Evolutionary conservation across 495 filamentous ascomycete species (phyloP), one percentile per base, ranked within the genome.

Genomic region (Trichoderma erinaceum): DNA sequence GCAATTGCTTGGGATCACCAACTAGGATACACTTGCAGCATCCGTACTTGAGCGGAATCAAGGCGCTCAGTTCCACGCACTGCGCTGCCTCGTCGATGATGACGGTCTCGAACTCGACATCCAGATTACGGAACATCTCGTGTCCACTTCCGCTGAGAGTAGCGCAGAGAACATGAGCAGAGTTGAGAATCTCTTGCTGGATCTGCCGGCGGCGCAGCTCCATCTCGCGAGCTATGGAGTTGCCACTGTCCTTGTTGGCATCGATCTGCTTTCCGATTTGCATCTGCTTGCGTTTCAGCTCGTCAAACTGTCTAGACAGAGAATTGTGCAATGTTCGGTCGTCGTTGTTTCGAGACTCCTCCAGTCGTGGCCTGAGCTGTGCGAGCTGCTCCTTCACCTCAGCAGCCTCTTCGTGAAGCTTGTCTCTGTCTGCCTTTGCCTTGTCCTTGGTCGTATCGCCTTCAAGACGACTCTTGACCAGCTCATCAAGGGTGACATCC

Each of bases 81-180:
- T 99, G 95, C 23, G 95, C 95, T 2, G 95, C 95, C 82, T 99
- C 95, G 73, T 99, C 95, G 73, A 99, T 97, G 73, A 99, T 90
- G 69, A 99, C 95, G 0, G 95, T 97, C 78, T 99, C 95, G 70
- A 99, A 98, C 76, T 98, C 95, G 66, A 98, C 92, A 71, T 90
- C 93, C 64, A 98, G 78, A 71, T 88, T 89, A 78, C 93, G 92
- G 80, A 99, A 96, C 89, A 99, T 97, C 65, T 99, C 96, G 71
- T 98, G 96, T 18, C 95, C 95, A 78, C 90, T 93, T 66, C 93
- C 95, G 75, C 92, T 97, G 66, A 99, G 87, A 0, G 95, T 99
- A 27, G 95, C 91, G 75, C 95, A 99, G 52, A 99, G 89, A 38
- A 98, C 89, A 78, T 98, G 90, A 13, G 95, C 91, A 27, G 88